Evolutionary conservation across 495 filamentous ascomycete species (phyloP).

Genomic region (Hypoxylon perforatum): DNA sequence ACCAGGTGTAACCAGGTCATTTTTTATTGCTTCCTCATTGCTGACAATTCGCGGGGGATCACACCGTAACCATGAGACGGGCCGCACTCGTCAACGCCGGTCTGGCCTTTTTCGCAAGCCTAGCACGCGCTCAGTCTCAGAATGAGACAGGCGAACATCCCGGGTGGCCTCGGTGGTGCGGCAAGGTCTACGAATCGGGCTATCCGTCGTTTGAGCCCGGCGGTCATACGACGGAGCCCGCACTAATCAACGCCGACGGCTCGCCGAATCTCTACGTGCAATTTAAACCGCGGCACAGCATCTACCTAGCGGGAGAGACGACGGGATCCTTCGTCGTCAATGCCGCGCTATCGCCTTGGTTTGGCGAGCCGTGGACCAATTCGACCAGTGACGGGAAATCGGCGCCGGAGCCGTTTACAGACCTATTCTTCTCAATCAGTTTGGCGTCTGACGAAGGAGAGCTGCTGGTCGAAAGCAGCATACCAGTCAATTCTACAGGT

Average conservation of each 20-base stretch:
- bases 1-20: background rate
- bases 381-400: slow-evolving; percentile 30
- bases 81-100: background rate
- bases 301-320: slow-evolving; percentile 68
- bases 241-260: slow-evolving; percentile 45
- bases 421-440: slow-evolving; percentile 52
- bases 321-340: slow-evolving; percentile 69
- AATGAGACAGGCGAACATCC: slow-evolving; percentile 53
- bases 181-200: slow-evolving; percentile 66
- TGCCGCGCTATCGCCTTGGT: slow-evolving; percentile 63
- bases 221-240: slow-evolving; percentile 64
- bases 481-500: slow-evolving; percentile 59
- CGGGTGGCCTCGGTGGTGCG: slow-evolving; percentile 67
- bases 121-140: slow-evolving; percentile 30
- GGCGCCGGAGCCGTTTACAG: slow-evolving; percentile 31
- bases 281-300: slow-evolving; percentile 67
- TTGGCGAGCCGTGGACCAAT: slow-evolving; percentile 57
- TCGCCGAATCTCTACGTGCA: slow-evolving; percentile 65
- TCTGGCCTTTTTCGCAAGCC: slow-evolving; percentile 2
- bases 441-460: slow-evolving; percentile 39
- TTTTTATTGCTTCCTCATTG: background rate
- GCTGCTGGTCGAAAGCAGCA: slow-evolving; percentile 50
- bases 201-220: slow-evolving; percentile 70
- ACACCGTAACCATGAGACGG: slow-evolving; percentile 9
- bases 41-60: background rate